Evolutionary conservation across 345 rosid genomes (phyloP), one percentile per base, ranked within the genome.

Genomic region (Populus simonii): DNA sequence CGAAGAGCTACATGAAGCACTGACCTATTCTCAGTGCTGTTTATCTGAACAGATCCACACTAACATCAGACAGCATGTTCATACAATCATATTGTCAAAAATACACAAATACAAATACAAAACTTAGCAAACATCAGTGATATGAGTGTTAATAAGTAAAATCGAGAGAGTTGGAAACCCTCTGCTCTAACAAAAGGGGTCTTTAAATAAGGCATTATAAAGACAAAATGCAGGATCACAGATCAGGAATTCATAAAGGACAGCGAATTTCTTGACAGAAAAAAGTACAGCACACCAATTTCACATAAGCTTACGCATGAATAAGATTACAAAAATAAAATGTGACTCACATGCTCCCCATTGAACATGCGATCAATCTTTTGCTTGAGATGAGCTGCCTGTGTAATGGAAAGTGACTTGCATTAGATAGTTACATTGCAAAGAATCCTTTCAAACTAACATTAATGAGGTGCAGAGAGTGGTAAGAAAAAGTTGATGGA

Each of bases 1-100:
- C 98, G 94, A 36, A 96, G 96, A 70, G 98, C 98, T 41, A 91
- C 92, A 85, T 96, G 99, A 78, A 93, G 95, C 81, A 96, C 98
- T 47, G 98, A 86, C 87, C 99, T 91, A 78, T 93, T 85, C 84
- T 96, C 99, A 20, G 99, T 92, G 80, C 90, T 87, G 82, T 96
- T 96, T 80, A 96, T 96, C 99, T 96, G 87, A 69, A 55, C 81
- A 65, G 59, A 36, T 72, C 63, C 79, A 79, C 53, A 57, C 61
- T 70, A 67, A 27, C 38, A 68, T 62, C 36, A 70, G 4, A 29
- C 72, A 78, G 81, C 72, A 69, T 4, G 61, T 18, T 39, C 70
- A 75, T 49, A 70, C 22, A 55, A 74, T 27, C 7, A 66, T 36
- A 25, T n/a, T 31, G 13, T 25, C 61, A 65, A 18, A 77, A 74